phyloP scores from a whole-genome alignment of 768 basidiomycete genomes.

The Hygrocybe coccinea region DNA sequence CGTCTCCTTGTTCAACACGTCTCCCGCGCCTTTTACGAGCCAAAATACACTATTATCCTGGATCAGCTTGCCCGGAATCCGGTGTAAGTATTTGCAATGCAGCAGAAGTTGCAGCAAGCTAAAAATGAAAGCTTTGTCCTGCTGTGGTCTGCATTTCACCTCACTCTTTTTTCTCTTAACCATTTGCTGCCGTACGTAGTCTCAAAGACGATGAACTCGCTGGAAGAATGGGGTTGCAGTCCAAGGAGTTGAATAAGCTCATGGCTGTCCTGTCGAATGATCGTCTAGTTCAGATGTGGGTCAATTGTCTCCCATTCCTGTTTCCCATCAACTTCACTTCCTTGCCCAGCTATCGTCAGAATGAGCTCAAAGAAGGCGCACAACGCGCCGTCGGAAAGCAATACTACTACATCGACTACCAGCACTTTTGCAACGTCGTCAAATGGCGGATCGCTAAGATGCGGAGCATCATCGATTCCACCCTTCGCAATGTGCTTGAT shows the following conservation, averaged over 20 bases:
- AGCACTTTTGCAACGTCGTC: conserved; percentile 93
- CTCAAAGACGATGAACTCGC: conserved; percentile 92
- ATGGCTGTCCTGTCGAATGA: conserved; percentile 78
- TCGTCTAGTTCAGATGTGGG: conserved; percentile 68
- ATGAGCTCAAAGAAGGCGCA: conserved; percentile 86
- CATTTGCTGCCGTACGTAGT: conserved; percentile 37
- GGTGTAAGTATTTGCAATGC: conserved; percentile 69
- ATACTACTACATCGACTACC: conserved; percentile 96
- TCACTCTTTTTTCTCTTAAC: conserved; percentile 16
- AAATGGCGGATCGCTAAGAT: conserved; percentile 96
- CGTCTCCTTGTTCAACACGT: conserved; percentile 90
- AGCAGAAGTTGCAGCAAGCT: background rate
- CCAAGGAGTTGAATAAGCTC: conserved; percentile 86
- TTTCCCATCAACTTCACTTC: conserved; percentile 1
- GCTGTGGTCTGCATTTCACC: conserved; percentile 19
- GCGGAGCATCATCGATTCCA: conserved; percentile 83
- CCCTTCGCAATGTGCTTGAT: conserved; percentile 69
- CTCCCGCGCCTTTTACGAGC: conserved; percentile 90
- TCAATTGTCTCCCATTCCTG: background rate
- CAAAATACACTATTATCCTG: conserved; percentile 84
- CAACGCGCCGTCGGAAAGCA: conserved; percentile 82
- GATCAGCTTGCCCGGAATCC: conserved; percentile 90
- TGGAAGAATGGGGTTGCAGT: conserved; percentile 82
- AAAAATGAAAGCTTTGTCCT: conserved; percentile 15
- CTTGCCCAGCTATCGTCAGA: conserved; percentile 69